Conservation (phyloP, 305 asterid genomes). For the Petunia hybrid region DNA sequence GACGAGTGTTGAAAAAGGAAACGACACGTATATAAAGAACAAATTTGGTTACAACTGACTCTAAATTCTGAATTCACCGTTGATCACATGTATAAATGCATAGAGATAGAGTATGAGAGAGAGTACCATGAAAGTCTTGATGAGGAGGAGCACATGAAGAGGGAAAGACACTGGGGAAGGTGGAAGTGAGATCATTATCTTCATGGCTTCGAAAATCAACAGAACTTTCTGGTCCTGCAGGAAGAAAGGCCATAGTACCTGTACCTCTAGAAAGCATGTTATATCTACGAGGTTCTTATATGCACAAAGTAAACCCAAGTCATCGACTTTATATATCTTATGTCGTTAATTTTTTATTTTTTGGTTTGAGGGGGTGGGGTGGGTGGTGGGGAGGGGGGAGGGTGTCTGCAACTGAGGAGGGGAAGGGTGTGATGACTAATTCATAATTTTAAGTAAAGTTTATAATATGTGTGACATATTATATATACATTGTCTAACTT, state of each 20-base stretch:
- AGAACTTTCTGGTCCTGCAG: conserved; percentile 27
- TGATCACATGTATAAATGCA: background rate
- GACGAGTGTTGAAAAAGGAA: background rate
- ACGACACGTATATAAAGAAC: background rate
- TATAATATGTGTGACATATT: too few relatives aligned
- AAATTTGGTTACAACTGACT: background rate
- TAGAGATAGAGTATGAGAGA: background rate
- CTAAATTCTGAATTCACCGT: background rate
- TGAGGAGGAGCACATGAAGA: conserved; percentile 43
- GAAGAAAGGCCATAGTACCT: conserved; percentile 56
- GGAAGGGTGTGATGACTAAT: too few relatives aligned
- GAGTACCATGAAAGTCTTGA: conserved; percentile 53
- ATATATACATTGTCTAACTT: too few relatives aligned
- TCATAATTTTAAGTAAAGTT: too few relatives aligned
- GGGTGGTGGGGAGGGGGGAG: background rate
- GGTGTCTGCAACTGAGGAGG: background rate
- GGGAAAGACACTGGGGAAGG: conserved; percentile 17
- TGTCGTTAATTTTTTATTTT: too few relatives aligned
- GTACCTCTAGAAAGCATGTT: conserved; percentile 39
- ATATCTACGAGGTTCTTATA: background rate
- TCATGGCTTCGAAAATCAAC: conserved; percentile 53
- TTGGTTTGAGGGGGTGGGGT: too few relatives aligned
- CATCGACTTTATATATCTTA: conserved; percentile 1
- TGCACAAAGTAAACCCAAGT: conserved; percentile 20
- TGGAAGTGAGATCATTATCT: conserved; percentile 43